Conservation (phyloP, 305 asterid genomes). For the Ilex paraguariensis region DNA sequence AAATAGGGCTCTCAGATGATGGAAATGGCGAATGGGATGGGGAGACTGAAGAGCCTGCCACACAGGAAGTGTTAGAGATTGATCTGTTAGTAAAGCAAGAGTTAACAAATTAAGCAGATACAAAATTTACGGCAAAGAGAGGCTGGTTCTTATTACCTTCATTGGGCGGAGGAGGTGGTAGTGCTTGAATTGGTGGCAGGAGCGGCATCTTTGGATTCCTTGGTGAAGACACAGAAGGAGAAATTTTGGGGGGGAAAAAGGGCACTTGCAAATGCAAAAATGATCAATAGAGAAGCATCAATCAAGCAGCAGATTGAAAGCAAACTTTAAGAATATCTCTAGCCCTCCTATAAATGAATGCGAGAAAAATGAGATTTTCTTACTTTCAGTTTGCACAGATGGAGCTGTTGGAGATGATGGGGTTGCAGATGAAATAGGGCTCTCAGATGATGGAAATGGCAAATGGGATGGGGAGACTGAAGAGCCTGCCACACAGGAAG, state of each 20-base stretch:
- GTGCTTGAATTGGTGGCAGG: slow-evolving; percentile 50
- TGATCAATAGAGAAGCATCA: slow-evolving; percentile 24
- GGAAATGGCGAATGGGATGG: slow-evolving; percentile 30
- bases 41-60: slow-evolving; percentile 34
- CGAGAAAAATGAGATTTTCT: slow-evolving; percentile 17
- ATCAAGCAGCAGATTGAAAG: slow-evolving; percentile 12
- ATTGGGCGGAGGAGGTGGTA: slow-evolving; percentile 95
- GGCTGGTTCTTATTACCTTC: slow-evolving; percentile 37
- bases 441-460: slow-evolving; percentile 24
- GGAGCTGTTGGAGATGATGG: slow-evolving; percentile 42
- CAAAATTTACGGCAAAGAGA: slow-evolving; percentile 1
- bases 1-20: slow-evolving; percentile 25
- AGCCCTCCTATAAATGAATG: slow-evolving; percentile 12
- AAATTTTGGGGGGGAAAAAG: slow-evolving; percentile 38
- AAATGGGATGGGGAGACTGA: slow-evolving; percentile 29
- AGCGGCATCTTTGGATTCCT: slow-evolving; percentile 47
- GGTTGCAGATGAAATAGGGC: slow-evolving; percentile 32
- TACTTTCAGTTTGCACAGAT: slow-evolving; percentile 38
- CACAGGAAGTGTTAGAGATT: slow-evolving; percentile 13
- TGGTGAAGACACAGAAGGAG: slow-evolving; percentile 41
- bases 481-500: slow-evolving; percentile 29
- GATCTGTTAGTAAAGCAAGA: background rate
- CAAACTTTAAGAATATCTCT: slow-evolving; percentile 3
- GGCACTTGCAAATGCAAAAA: slow-evolving; percentile 52
- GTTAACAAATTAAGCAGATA: slow-evolving; percentile 4